These are phyloP conservation scores for Parastagonospora avenae DNA, from an alignment of 2,329 filamentous ascomycete species.

Conservation along the genomic window DNA sequence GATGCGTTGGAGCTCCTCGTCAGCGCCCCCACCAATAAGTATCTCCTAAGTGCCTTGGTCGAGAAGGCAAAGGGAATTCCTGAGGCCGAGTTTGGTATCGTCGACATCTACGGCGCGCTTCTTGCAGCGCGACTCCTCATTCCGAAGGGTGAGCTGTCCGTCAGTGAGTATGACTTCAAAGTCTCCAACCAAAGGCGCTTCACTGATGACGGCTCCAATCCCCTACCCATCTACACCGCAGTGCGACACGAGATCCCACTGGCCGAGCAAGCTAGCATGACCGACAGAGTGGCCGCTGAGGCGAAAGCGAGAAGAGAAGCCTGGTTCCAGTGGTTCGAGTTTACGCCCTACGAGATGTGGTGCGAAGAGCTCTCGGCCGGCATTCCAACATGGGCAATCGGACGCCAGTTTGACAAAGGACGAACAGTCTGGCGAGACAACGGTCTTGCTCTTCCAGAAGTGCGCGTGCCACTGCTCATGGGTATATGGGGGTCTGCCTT, in stretches of 20 bases:
- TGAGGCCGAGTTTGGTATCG: conserved; percentile 81
- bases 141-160: conserved; percentile 78
- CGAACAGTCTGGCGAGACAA: conserved; percentile 66
- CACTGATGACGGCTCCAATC: conserved; percentile 77
- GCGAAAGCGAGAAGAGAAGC: conserved; percentile 65
- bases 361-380: conserved; percentile 90
- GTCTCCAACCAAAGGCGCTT: conserved; percentile 83
- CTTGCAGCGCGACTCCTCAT: conserved; percentile 84
- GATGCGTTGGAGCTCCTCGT: conserved; percentile 79
- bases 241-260: conserved; percentile 93
- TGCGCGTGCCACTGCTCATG: conserved; percentile 81
- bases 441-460: conserved; percentile 77
- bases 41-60: conserved; percentile 82
- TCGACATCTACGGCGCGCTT: conserved; percentile 89
- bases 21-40: conserved; percentile 92
- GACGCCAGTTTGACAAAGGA: conserved; percentile 79
- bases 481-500: conserved; percentile 98
- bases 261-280: conserved; percentile 52
- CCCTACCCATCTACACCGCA: conserved; percentile 92
- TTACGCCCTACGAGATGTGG: conserved; percentile 90
- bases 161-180: conserved; percentile 82
- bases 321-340: conserved; percentile 98
- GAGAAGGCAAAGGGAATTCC: conserved; percentile 89
- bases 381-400: conserved; percentile 93
- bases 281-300: conserved; percentile 44